Conservation (phyloP, 2,329 filamentous ascomycete species). For the Didymella pomorum region DNA sequence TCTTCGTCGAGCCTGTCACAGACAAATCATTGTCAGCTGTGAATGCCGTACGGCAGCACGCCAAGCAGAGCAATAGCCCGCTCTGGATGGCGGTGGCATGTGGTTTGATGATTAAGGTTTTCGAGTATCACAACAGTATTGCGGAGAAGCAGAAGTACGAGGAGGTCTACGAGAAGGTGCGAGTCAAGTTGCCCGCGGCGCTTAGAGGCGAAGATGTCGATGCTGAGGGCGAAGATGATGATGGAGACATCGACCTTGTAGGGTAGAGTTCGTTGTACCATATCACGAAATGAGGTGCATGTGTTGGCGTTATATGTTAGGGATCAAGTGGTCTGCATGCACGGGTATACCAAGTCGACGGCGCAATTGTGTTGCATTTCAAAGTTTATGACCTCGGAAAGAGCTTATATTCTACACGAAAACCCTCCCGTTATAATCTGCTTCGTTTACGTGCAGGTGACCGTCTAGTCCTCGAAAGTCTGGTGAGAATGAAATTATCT, state of each 20-base stretch:
- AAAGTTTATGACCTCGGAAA: too few species aligned
- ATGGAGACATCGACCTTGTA: conserved; percentile 13
- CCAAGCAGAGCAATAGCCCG: conserved; percentile 31
- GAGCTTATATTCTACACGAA: too few species aligned
- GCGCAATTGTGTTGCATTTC: background rate
- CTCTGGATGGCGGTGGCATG: conserved; percentile 45
- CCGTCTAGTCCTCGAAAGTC: too few species aligned
- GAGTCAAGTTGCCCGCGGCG: conserved; percentile 33
- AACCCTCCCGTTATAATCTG: too few species aligned
- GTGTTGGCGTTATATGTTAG: conserved; percentile 8
- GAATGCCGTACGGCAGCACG: conserved; percentile 39
- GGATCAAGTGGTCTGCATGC: conserved; percentile 3
- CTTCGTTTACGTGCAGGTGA: too few species aligned
- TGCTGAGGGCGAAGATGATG: conserved; percentile 36
- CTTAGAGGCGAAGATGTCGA: conserved; percentile 34
- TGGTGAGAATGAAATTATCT: too few species aligned
- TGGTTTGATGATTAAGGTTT: conserved; percentile 43
- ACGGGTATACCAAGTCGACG: conserved; percentile 5
- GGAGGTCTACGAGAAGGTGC: conserved; percentile 32
- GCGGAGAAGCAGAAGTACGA: conserved; percentile 37
- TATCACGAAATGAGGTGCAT: conserved; percentile 3
- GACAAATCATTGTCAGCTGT: conserved; percentile 61
- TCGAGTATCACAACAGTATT: conserved; percentile 37
- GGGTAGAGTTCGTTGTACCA: background rate
- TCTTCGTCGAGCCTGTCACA: conserved; percentile 84